Conservation (phyloP, 2,329 filamentous ascomycete genomes). For the Neonectria ditissima region DNA sequence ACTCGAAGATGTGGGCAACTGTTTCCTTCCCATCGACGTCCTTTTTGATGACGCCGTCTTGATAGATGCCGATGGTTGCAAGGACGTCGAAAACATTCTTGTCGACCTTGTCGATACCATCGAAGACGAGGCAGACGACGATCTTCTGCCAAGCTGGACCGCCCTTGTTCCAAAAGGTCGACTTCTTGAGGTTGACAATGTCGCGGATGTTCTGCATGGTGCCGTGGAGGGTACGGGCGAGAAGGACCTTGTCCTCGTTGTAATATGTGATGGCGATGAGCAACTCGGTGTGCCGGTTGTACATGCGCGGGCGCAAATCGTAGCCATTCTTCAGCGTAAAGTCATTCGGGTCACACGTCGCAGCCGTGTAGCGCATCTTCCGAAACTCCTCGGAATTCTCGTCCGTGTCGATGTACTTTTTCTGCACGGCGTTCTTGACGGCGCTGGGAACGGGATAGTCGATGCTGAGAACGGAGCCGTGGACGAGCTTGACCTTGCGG, state of each 20-base stretch:
- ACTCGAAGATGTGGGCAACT: slow-evolving; percentile 15
- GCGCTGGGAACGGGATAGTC: slow-evolving; percentile 12
- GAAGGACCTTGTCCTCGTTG: slow-evolving; percentile 19
- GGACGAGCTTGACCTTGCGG: background rate
- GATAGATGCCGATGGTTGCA: slow-evolving; percentile 7
- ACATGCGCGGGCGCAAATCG: slow-evolving; percentile 7
- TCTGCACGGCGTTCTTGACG: slow-evolving; percentile 13
- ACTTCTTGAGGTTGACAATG: slow-evolving; percentile 8
- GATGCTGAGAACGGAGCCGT: slow-evolving; percentile 8
- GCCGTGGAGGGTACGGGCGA: slow-evolving; percentile 6
- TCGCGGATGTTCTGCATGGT: slow-evolving; percentile 12
- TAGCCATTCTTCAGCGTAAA: slow-evolving; percentile 15
- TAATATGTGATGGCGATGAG: slow-evolving; percentile 15
- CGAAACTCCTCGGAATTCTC: background rate
- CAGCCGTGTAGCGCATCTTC: slow-evolving; percentile 11
- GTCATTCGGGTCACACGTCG: slow-evolving; percentile 12
- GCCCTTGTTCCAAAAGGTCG: slow-evolving; percentile 12
- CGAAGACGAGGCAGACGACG: slow-evolving; percentile 14
- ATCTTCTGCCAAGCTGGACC: slow-evolving; percentile 16
- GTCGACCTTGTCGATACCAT: slow-evolving; percentile 11
- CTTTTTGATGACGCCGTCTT: slow-evolving; percentile 10
- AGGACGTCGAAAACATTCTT: slow-evolving; percentile 11
- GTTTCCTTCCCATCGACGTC: slow-evolving; percentile 12
- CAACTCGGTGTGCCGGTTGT: slow-evolving; percentile 13
- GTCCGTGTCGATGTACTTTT: background rate